These are phyloP conservation scores for Trichoderma lentiforme DNA, from an alignment of 2,329 filamentous ascomycete genomes.

Conservation along the genomic window DNA sequence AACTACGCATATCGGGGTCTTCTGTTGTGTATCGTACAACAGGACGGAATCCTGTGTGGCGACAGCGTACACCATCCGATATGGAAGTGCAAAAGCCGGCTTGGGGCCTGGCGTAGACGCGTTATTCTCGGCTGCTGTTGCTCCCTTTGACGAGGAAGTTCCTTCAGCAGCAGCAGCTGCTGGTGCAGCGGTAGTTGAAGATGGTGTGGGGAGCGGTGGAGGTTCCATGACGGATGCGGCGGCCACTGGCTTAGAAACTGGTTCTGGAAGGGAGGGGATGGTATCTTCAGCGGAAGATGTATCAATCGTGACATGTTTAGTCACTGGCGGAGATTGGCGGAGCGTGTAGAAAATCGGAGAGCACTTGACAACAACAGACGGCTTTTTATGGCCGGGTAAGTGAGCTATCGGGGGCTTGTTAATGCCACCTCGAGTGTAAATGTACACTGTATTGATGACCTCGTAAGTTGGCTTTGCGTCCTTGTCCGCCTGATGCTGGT, in stretches of 20 bases:
- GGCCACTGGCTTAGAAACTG: conserved; percentile 61
- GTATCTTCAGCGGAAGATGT: conserved; percentile 84
- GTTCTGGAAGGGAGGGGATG: conserved; percentile 80
- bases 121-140: conserved; percentile 42
- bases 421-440: conserved; percentile 92
- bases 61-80: conserved; percentile 93
- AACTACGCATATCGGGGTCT: conserved; percentile 87
- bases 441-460: conserved; percentile 94
- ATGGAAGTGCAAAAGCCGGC: conserved; percentile 78
- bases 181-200: conserved; percentile 33
- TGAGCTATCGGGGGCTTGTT: conserved; percentile 96
- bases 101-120: conserved; percentile 56
- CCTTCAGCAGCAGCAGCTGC: conserved; percentile 37
- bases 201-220: conserved; percentile 58
- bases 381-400: conserved; percentile 95
- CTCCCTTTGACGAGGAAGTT: conserved; percentile 47
- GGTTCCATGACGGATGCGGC: conserved; percentile 73
- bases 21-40: conserved; percentile 95
- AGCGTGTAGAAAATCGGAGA: conserved; percentile 86
- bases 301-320: conserved; percentile 90
- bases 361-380: conserved; percentile 91
- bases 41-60: conserved; percentile 94
- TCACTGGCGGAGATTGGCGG: conserved; percentile 63
- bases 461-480: conserved; percentile 77
- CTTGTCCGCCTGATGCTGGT: conserved; percentile 61